phyloP scores from a whole-genome alignment of 306 rosid species.

The Cucumis hystrix region DNA sequence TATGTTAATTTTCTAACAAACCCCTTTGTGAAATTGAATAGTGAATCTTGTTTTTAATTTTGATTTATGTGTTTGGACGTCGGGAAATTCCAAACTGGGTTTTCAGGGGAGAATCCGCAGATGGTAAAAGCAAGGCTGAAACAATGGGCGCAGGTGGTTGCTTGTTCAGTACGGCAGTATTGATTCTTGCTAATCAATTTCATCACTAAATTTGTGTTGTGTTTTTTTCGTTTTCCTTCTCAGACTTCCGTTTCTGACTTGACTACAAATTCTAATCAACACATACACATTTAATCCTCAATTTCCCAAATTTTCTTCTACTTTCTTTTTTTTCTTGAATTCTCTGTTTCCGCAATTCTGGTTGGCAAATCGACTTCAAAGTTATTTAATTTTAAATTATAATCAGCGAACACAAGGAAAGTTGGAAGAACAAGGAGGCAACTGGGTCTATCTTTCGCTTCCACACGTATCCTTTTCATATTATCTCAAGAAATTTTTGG shows the following conservation, averaged over 20 bases:
- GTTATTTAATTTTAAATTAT: neutral
- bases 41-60: neutral
- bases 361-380: neutral
- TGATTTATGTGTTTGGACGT: neutral
- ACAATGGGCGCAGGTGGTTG: slow-evolving; percentile 99
- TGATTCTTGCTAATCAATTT: neutral
- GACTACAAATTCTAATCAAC: neutral
- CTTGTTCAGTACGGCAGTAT: slow-evolving; percentile 75
- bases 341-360: neutral
- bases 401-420: neutral
- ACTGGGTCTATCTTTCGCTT: neutral
- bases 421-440: neutral
- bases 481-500: neutral
- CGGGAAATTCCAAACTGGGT: neutral
- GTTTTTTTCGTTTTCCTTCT: neutral
- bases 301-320: neutral
- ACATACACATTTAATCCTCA: neutral
- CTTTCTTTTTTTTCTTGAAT: neutral
- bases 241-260: neutral
- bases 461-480: neutral
- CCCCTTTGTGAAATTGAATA: neutral
- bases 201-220: neutral
- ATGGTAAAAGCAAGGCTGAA: slow-evolving; percentile 66
- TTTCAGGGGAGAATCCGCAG: slow-evolving; percentile 68
- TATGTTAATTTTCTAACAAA: neutral